Conservation (phyloP, 768 basidiomycete species). For the Basidioascus undulatus region DNA sequence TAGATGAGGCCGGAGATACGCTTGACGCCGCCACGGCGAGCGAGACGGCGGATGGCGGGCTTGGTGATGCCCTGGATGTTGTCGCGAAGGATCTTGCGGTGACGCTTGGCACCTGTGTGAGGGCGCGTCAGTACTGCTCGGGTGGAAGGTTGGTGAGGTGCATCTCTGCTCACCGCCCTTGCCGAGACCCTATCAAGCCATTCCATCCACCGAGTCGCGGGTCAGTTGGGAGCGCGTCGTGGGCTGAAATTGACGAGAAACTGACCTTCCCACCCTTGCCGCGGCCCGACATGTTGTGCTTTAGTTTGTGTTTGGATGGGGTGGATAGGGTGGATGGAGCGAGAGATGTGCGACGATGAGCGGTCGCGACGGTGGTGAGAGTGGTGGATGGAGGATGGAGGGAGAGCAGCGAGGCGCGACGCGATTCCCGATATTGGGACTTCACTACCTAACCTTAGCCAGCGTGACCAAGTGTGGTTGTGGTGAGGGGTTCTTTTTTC, state of each 20-base stretch:
- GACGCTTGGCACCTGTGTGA: conserved; percentile 20
- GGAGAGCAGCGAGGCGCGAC: no score
- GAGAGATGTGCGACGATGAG: not conserved
- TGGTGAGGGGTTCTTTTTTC: no score
- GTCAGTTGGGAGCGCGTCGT: not conserved
- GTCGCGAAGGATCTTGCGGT: conserved; percentile 24
- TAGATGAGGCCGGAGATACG: conserved; percentile 27
- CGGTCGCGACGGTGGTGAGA: not conserved
- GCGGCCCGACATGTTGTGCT: conserved; percentile 19
- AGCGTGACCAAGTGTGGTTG: no score
- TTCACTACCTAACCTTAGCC: no score
- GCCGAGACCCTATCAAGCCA: conserved; percentile 21
- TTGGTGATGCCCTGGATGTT: conserved; percentile 29
- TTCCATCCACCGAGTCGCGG: not conserved
- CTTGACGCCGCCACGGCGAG: conserved; percentile 31
- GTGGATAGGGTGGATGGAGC: not conserved
- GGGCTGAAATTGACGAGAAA: not conserved
- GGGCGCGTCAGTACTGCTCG: not conserved
- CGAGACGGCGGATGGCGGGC: conserved; percentile 30
- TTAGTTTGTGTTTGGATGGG: not conserved
- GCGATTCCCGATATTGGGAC: no score
- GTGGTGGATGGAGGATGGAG: not conserved
- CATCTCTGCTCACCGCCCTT: conserved; percentile 22
- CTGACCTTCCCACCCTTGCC: conserved; percentile 18
- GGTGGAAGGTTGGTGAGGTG: not conserved